Percentiles rank a stretch among this genome's conserved stretches.
Conservation (phyloP, 352 stramenopile genomes). For the Phytophthora macrochlamydospora region DNA sequence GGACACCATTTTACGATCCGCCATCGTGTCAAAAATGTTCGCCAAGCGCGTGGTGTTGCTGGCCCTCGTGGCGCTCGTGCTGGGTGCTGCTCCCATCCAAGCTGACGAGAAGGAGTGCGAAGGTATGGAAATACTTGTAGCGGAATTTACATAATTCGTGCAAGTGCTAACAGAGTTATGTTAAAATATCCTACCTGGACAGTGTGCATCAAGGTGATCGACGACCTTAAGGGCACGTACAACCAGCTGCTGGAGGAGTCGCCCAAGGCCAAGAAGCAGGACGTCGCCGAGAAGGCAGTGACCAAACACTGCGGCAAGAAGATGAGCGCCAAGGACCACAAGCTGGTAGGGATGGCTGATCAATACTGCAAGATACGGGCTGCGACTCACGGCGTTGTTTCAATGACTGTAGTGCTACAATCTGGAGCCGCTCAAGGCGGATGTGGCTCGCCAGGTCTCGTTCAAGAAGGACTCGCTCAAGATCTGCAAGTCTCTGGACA, state of each 20-base stretch:
- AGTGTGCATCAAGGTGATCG: slow-evolving; percentile 94
- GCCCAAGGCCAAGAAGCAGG: slow-evolving; percentile 80
- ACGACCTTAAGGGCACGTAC: slow-evolving; percentile 84
- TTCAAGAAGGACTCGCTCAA: slow-evolving; percentile 93
- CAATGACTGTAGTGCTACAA: slow-evolving; percentile 89
- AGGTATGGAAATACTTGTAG: slow-evolving; percentile 53
- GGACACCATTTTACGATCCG: slow-evolving; percentile 28
- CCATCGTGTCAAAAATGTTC: slow-evolving; percentile 41
- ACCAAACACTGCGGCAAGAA: slow-evolving; percentile 88
- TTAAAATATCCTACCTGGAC: neutral
- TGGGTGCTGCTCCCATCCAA: slow-evolving; percentile 37
- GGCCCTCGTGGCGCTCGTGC: slow-evolving; percentile 68
- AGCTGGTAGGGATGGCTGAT: slow-evolving; percentile 62
- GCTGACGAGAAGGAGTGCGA: slow-evolving; percentile 89
- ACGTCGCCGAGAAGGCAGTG: slow-evolving; percentile 81
- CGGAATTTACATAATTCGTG: neutral
- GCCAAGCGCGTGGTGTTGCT: slow-evolving; percentile 67
- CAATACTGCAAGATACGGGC: neutral
- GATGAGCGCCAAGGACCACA: slow-evolving; percentile 90
- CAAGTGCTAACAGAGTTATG: neutral
- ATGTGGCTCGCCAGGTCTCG: slow-evolving; percentile 91
- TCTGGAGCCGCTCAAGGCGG: slow-evolving; percentile 94
- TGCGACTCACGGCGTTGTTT: slow-evolving; percentile 5
- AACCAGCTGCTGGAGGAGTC: slow-evolving; percentile 66
- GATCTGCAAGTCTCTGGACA: slow-evolving; percentile 94